Conservation (phyloP, 306 rosid genomes). For the Ochetophila trinervis region DNA sequence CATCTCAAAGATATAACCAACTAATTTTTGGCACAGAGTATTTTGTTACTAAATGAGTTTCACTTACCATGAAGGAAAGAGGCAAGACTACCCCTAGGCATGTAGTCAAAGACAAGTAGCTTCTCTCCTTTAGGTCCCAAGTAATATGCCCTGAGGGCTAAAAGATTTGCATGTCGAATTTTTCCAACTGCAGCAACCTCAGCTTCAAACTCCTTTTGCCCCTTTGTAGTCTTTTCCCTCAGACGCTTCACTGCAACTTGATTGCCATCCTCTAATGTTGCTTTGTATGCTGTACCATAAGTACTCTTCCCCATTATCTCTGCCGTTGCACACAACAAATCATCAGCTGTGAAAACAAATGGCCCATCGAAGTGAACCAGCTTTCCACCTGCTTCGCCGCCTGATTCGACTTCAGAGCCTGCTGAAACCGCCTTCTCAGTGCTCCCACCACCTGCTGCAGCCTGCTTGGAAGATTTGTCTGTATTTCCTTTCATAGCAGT, state of each 20-base stretch:
- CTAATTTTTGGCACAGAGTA: too few relatives aligned
- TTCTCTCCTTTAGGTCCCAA: slow-evolving; percentile 74
- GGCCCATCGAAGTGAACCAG: slow-evolving; percentile 91
- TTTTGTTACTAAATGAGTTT: too few relatives aligned
- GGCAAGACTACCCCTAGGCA: slow-evolving; percentile 82
- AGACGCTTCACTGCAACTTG: slow-evolving; percentile 86
- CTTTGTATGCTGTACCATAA: slow-evolving; percentile 87
- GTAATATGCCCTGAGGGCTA: slow-evolving; percentile 83
- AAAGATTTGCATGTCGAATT: slow-evolving; percentile 68
- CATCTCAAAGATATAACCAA: too few relatives aligned
- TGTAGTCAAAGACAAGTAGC: slow-evolving; percentile 88
- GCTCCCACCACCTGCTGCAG: slow-evolving; percentile 39
- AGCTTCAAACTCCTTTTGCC: slow-evolving; percentile 75
- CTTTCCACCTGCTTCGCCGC: slow-evolving; percentile 68
- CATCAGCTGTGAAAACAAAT: slow-evolving; percentile 84
- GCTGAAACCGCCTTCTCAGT: slow-evolving; percentile 46
- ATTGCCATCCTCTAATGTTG: slow-evolving; percentile 78
- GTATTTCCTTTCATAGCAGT: slow-evolving; percentile 49
- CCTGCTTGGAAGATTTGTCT: slow-evolving; percentile 36
- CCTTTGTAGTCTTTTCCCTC: slow-evolving; percentile 83
- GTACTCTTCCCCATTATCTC: slow-evolving; percentile 93
- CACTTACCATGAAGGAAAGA: slow-evolving; percentile 86
- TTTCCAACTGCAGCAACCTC: slow-evolving; percentile 79
- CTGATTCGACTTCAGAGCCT: slow-evolving; percentile 49
- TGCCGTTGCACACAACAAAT: slow-evolving; percentile 83